Percentiles rank a stretch among this genome's conserved stretches.
Conservation (phyloP, 192 early-diverging fungal genomes). For the Spinellus fusiger region DNA sequence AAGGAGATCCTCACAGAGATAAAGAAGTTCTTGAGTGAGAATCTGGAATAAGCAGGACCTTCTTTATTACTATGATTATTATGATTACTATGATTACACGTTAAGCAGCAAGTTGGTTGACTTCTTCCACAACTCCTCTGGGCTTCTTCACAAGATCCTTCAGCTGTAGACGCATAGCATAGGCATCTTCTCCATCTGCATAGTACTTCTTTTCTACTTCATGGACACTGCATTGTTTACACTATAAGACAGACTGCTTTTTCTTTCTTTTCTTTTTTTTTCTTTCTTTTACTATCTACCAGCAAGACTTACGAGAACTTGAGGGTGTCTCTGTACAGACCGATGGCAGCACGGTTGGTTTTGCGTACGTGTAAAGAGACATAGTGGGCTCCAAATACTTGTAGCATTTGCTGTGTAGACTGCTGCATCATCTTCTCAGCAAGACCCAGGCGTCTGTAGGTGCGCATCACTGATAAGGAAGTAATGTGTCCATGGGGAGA, state of each 20-base stretch:
- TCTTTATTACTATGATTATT: neutral
- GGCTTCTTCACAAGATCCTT: conserved; percentile 17
- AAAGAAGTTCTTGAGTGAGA: conserved; percentile 19
- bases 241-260: neutral
- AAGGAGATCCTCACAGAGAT: conserved; percentile 25
- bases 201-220: conserved; percentile 96
- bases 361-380: conserved; percentile 94
- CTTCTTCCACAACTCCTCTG: conserved; percentile 28
- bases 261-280: neutral
- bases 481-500: conserved; percentile 94
- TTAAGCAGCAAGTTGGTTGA: conserved; percentile 15
- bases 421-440: conserved; percentile 97
- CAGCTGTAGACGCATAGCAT: conserved; percentile 61
- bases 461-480: conserved; percentile 93
- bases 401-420: conserved; percentile 84
- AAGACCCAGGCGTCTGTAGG: conserved; percentile 91
- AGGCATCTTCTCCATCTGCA: conserved; percentile 94
- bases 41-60: conserved; percentile 11
- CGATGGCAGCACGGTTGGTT: conserved; percentile 89
- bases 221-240: conserved; percentile 49
- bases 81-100: neutral
- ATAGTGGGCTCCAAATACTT: conserved; percentile 79
- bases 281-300: neutral
- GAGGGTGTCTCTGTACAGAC: conserved; percentile 88
- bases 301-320: conserved; percentile 65